phyloP scores from a whole-genome alignment of 1,284 basidiomycete species.

The Tilletiaria anomala region DNA sequence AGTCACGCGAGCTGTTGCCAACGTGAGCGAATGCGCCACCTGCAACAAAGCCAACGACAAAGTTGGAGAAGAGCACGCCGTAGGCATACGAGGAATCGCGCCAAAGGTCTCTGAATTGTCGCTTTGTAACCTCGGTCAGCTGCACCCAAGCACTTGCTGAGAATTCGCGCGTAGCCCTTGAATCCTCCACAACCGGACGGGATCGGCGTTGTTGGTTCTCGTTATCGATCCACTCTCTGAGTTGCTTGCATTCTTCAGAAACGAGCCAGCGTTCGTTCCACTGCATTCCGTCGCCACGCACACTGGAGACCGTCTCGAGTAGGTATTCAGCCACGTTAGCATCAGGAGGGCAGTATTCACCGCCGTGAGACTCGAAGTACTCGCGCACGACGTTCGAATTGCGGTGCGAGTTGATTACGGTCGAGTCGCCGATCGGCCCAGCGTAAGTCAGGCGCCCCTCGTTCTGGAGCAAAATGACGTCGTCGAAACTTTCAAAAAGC shows the following conservation, averaged over 20 bases:
- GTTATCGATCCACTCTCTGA: neutral
- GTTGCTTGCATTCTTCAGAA: neutral
- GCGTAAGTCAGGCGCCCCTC: slow-evolving; percentile 22
- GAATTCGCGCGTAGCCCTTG: too few species aligned
- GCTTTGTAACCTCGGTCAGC: slow-evolving; percentile 45
- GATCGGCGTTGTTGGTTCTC: neutral
- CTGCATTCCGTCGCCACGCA: neutral
- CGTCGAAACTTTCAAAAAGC: slow-evolving; percentile 27
- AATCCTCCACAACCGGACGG: too few species aligned
- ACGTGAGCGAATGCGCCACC: slow-evolving; percentile 18
- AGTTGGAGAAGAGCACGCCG: slow-evolving; percentile 51
- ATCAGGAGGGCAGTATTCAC: slow-evolving; percentile 14
- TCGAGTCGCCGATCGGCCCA: slow-evolving; percentile 17
- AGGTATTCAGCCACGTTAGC: slow-evolving; percentile 36
- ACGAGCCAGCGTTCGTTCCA: neutral
- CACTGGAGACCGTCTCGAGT: slow-evolving; percentile 35
- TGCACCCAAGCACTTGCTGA: slow-evolving; percentile 48
- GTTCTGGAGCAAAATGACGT: slow-evolving; percentile 18
- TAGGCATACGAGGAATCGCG: slow-evolving; percentile 59
- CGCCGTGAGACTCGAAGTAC: slow-evolving; percentile 27
- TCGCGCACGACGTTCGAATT: slow-evolving; percentile 12
- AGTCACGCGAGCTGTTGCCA: slow-evolving; percentile 7
- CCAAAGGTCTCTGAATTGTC: slow-evolving; percentile 50
- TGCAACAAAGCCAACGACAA: slow-evolving; percentile 34
- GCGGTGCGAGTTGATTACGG: neutral